Base-by-base conservation (phyloP, 2,329 filamentous ascomycete genomes). In the Ascomycota sp. region DNA sequence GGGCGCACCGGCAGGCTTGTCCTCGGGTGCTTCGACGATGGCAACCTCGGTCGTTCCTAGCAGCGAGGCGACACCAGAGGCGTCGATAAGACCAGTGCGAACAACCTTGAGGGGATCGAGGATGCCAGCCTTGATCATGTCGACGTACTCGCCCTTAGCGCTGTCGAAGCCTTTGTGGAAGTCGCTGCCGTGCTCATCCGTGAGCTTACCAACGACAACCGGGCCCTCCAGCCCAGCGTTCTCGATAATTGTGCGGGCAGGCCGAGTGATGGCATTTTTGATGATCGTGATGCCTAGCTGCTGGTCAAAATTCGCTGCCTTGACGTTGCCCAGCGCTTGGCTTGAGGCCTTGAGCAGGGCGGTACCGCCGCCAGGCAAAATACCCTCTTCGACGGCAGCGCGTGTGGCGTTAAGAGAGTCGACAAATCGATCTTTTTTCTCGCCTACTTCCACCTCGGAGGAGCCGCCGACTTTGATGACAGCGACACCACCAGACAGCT, bases 381-480 rank as follows among this genome's bases (percentile, higher is more conserved):
- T 98, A 60, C 89, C 89, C 63, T 95, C 85, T 71, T 98, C 89
- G 41, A 98, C 89, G 47, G 89, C 89, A 44, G 89, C 89, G 46
- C 89, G 86, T 41, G 89, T 98, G 43, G 89, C 89, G 60, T 98
- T 98, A 37, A 98, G 67, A 35, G 89, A 89, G 59, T 98, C 89
- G 38, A 98, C 89, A 47, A 95, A 93, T 54, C 89, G 82, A 58
- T 98, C 89, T 75, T 98, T 98, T 82, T 98, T 98, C 74, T 98
- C 89, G 43, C 85, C 78, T 33, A 98, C 89, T 69, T 98, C 89
- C 40, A 98, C 86, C 63, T 98, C 89, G 39, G 86, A 95, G 39
- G 85, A 71, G 55, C 89, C 89, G 47, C 89, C 89, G 39, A 98
- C 89, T 72, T 92, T 94, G 70, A 98, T 95, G 59, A 98, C 89